These are phyloP conservation scores for Sordariomycetes sp. DNA, from an alignment of 2,329 filamentous ascomycete species.

Conservation along the genomic window DNA sequence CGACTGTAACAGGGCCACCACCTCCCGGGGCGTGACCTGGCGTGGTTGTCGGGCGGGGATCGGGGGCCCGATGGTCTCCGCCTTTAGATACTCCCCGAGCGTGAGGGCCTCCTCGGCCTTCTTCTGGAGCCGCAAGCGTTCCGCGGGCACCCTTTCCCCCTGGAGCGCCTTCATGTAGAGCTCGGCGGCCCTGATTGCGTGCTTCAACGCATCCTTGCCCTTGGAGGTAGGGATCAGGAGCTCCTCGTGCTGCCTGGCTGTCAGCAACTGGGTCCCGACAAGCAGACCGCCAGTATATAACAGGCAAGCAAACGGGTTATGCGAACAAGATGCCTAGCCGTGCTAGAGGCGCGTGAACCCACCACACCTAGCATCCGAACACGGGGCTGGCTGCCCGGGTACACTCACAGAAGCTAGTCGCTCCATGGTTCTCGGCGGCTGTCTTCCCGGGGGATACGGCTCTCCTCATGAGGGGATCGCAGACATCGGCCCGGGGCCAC, in stretches of 20 bases:
- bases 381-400: background rate
- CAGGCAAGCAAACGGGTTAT: background rate
- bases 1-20: conserved; percentile 62
- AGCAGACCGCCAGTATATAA: background rate
- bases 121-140: conserved; percentile 52
- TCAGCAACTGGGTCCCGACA: background rate
- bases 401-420: conserved; percentile 21
- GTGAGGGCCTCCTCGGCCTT: conserved; percentile 60
- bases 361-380: background rate
- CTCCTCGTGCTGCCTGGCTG: conserved; percentile 20
- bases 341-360: too few species aligned
- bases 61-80: conserved; percentile 13
- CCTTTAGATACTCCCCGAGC: conserved; percentile 65
- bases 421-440: conserved; percentile 16
- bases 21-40: conserved; percentile 53
- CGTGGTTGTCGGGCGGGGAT: conserved; percentile 31
- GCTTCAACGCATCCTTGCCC: conserved; percentile 49
- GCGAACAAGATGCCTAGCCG: too few species aligned
- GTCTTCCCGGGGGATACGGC: background rate
- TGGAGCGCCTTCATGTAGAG: conserved; percentile 66
- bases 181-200: conserved; percentile 68
- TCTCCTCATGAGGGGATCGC: background rate
- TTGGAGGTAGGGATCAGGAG: conserved; percentile 18
- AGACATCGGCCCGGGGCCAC: background rate
- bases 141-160: conserved; percentile 42